A percentile compares a stretch with the other conserved stretches of the same genome.
Conservation (phyloP, 1,284 basidiomycete genomes). For the Cryptococcus floricola region DNA sequence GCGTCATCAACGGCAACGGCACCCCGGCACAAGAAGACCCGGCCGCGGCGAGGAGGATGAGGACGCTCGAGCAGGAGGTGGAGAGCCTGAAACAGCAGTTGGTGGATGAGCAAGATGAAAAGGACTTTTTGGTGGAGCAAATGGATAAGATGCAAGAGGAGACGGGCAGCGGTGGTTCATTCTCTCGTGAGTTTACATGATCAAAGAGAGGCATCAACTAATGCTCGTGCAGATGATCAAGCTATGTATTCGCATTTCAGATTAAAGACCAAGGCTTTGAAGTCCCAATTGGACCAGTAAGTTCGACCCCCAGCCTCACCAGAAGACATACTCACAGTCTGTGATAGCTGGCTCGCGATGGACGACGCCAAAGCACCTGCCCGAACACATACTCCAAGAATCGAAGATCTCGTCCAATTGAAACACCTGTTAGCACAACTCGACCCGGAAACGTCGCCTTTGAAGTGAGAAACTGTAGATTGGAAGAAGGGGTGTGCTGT, state of each 20-base stretch:
- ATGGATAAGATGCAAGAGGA: slow-evolving; percentile 21
- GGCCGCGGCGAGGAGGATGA: slow-evolving; percentile 17
- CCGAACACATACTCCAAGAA: slow-evolving; percentile 22
- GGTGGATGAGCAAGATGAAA: slow-evolving; percentile 38
- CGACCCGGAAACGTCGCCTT: slow-evolving; percentile 34
- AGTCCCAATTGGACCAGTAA: slow-evolving; percentile 42
- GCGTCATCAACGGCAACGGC: slow-evolving; percentile 7
- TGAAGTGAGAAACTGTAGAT: too few relatives aligned
- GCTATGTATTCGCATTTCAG: slow-evolving; percentile 40
- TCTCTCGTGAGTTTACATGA: slow-evolving; percentile 15
- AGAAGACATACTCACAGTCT: not conserved
- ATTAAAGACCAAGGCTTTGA: slow-evolving; percentile 37
- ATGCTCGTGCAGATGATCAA: slow-evolving; percentile 27
- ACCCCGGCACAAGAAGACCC: slow-evolving; percentile 8
- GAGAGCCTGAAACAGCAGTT: slow-evolving; percentile 31
- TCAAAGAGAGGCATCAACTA: slow-evolving; percentile 1
- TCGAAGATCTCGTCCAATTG: slow-evolving; percentile 37
- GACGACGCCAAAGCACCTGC: slow-evolving; percentile 29
- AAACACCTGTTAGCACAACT: slow-evolving; percentile 35
- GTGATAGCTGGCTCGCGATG: slow-evolving; percentile 40
- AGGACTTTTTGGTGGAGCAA: slow-evolving; percentile 34
- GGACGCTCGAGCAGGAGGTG: slow-evolving; percentile 32
- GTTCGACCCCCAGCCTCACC: slow-evolving; percentile 7
- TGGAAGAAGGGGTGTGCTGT: too few relatives aligned
- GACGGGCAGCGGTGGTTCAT: slow-evolving; percentile 11